These are phyloP conservation scores for Pulicaria dysenterica DNA, from an alignment of 129 eudicot species.

Conservation along the genomic window DNA sequence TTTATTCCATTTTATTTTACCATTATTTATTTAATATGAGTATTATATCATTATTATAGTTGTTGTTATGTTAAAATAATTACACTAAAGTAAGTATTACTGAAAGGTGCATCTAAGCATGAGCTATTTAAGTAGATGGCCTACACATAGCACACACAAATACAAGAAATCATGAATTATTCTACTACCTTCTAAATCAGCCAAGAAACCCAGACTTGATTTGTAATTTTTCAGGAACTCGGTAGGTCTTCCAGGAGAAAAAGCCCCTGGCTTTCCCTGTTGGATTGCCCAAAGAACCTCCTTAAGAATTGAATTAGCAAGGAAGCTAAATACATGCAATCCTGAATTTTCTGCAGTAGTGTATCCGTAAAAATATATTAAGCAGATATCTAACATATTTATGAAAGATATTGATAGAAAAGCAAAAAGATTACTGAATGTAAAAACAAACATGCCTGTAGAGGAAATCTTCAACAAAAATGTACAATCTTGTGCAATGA, in stretches of 20 bases:
- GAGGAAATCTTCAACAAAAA: conserved; percentile 86
- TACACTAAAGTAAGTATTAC: too few relatives aligned
- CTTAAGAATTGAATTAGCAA: conserved; percentile 94
- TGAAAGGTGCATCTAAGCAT: too few relatives aligned
- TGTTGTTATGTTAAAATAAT: too few relatives aligned
- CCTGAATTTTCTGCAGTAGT: conserved; percentile 90
- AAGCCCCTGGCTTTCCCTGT: conserved; percentile 90
- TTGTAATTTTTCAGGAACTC: conserved; percentile 87
- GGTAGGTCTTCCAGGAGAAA: conserved; percentile 97
- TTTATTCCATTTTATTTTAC: too few relatives aligned
- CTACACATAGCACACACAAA: not conserved
- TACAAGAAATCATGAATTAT: conserved; percentile 1
- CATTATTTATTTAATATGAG: too few relatives aligned
- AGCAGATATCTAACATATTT: not conserved
- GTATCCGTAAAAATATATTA: conserved; percentile 6
- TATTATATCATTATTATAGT: too few relatives aligned
- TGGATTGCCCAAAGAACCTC: conserved; percentile 85
- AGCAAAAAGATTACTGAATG: not conserved
- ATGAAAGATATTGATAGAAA: not conserved
- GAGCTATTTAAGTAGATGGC: too few relatives aligned
- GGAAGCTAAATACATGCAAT: conserved; percentile 91
- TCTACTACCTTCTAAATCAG: conserved; percentile 79
- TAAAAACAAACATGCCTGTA: conserved; percentile 47
- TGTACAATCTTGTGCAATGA: conserved; percentile 76
- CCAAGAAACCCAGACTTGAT: conserved; percentile 77